These are phyloP conservation scores for Zopfia rhizophila DNA, from an alignment of 2,329 filamentous ascomycete species.

Conservation along the genomic window DNA sequence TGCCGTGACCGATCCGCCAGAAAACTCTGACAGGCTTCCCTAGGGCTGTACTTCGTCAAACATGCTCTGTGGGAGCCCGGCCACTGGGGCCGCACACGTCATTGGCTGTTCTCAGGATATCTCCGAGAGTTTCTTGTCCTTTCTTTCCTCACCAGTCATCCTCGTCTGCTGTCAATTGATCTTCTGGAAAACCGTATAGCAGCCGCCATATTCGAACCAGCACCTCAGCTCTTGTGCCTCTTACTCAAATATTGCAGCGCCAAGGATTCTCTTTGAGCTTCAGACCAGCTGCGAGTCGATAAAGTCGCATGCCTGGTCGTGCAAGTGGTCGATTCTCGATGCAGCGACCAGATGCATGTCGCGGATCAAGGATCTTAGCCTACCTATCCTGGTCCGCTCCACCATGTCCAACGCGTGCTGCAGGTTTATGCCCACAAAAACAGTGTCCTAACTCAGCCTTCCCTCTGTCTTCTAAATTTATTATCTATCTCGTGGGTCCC, in stretches of 20 bases:
- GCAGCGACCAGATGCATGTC: constrained; percentile 39
- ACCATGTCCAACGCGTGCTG: constrained; percentile 46
- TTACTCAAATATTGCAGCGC: constrained; percentile 36
- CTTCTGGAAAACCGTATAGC: constrained; percentile 11
- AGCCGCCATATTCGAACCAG: constrained; percentile 6
- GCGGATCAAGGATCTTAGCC: constrained; percentile 40
- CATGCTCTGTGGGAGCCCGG: constrained; percentile 10
- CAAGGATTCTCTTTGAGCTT: constrained; percentile 35
- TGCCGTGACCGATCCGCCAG: constrained; percentile 33
- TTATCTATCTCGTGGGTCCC: constrained; percentile 40
- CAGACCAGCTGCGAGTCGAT: constrained; percentile 32
- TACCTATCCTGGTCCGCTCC: constrained; percentile 33
- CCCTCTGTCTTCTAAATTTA: constrained; percentile 44
- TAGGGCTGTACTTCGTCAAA: constrained; percentile 26
- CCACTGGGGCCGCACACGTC: constrained; percentile 25
- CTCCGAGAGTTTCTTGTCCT: constrained; percentile 16
- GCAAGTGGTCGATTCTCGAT: constrained; percentile 37
- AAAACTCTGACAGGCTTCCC: constrained; percentile 41
- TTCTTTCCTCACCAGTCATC: constrained; percentile 22
- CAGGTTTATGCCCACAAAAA: constrained; percentile 44
- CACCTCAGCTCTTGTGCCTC: constrained; percentile 24
- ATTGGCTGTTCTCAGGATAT: constrained; percentile 21
- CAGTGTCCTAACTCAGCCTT: constrained; percentile 43
- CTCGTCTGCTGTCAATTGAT: constrained; percentile 11
- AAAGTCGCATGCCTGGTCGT: constrained; percentile 37